phyloP scores from a whole-genome alignment of 345 rosid species.

The Erucastrum elatum region DNA sequence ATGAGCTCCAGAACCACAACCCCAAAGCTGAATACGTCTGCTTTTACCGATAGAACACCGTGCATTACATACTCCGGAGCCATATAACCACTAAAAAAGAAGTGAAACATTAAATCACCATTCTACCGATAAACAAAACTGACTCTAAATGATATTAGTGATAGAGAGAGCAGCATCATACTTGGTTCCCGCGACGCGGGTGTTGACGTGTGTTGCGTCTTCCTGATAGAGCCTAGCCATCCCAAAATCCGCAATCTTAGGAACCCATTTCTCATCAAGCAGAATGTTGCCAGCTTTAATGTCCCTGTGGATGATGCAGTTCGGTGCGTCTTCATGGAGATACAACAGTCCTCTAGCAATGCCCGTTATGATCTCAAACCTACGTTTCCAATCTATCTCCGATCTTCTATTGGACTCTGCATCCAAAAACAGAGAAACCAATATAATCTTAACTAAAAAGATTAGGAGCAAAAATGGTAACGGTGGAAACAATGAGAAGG shows the following conservation, averaged over 20 bases:
- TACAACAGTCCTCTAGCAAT: conserved; percentile 87
- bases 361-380: conserved; percentile 74
- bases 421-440: conserved; percentile 18
- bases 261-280: conserved; percentile 91
- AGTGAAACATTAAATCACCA: not conserved
- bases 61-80: conserved; percentile 97
- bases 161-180: conserved; percentile 47
- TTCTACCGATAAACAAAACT: not conserved
- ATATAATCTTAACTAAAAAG: too few species aligned
- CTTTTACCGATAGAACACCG: conserved; percentile 74
- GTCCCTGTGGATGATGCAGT: conserved; percentile 87
- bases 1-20: conserved; percentile 86
- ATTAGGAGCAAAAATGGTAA: too few species aligned
- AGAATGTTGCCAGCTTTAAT: conserved; percentile 94
- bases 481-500: too few species aligned
- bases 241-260: conserved; percentile 98
- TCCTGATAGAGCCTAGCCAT: conserved; percentile 98
- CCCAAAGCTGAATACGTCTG: conserved; percentile 96
- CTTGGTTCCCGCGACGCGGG: conserved; percentile 96
- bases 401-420: conserved; percentile 56
- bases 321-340: conserved; percentile 88
- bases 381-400: conserved; percentile 76
- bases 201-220: conserved; percentile 82
- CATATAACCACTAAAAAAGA: conserved; percentile 78
- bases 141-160: not conserved